These are phyloP conservation scores for Salvia sclarea DNA, from an alignment of 305 asterid species.

Conservation along the genomic window DNA sequence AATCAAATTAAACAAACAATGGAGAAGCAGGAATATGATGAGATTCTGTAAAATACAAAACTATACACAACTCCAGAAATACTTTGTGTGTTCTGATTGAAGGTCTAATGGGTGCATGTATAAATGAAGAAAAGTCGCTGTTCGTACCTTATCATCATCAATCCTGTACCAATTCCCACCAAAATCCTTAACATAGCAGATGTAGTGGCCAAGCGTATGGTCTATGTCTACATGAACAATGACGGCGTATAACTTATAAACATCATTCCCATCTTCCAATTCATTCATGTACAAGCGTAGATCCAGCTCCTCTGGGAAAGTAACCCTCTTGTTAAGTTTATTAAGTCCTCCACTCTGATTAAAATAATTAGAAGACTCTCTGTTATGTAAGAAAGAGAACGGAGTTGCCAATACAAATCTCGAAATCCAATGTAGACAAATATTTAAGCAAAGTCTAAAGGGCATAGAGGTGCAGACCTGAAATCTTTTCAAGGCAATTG, in stretches of 20 bases:
- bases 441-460: slow-evolving; percentile 20
- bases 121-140: not conserved
- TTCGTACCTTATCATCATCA: slow-evolving; percentile 86
- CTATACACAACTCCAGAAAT: not conserved
- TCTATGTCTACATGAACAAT: slow-evolving; percentile 94
- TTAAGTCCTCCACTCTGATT: slow-evolving; percentile 94
- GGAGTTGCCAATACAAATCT: not conserved
- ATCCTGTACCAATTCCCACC: slow-evolving; percentile 81
- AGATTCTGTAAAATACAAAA: not conserved
- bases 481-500: slow-evolving; percentile 95
- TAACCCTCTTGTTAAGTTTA: slow-evolving; percentile 90
- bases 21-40: not conserved
- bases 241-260: slow-evolving; percentile 91
- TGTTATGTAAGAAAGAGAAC: slow-evolving; percentile 25
- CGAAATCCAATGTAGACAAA: not conserved
- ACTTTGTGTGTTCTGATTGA: not conserved
- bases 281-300: slow-evolving; percentile 81
- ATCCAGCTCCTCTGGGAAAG: slow-evolving; percentile 80
- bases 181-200: slow-evolving; percentile 83
- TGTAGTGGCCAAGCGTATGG: slow-evolving; percentile 95
- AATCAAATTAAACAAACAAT: too few relatives aligned
- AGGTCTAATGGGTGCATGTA: not conserved
- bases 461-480: slow-evolving; percentile 57
- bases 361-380: slow-evolving; percentile 7
- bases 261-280: slow-evolving; percentile 58